These are phyloP conservation scores for Colletotrichum spaethianum DNA, from an alignment of 2,329 filamentous ascomycete genomes.

Conservation along the genomic window DNA sequence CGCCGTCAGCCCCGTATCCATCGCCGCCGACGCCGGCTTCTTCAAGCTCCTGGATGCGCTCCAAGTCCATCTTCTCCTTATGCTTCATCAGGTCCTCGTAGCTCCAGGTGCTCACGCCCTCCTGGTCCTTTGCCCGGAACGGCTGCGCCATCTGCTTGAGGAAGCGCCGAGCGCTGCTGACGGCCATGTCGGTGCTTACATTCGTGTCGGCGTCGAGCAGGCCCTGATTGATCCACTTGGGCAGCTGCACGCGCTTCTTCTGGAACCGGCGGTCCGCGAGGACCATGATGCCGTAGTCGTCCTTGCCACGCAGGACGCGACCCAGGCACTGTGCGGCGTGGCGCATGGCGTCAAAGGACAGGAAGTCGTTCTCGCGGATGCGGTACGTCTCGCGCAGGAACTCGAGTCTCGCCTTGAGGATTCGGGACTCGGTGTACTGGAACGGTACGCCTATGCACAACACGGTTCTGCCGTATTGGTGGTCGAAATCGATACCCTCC, in stretches of 20 bases:
- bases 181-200: slow-evolving; percentile 94
- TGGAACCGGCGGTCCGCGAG: slow-evolving; percentile 93
- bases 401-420: slow-evolving; percentile 94
- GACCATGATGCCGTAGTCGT: slow-evolving; percentile 99
- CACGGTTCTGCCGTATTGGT: slow-evolving; percentile 97
- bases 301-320: slow-evolving; percentile 94
- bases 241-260: slow-evolving; percentile 90
- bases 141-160: slow-evolving; percentile 93
- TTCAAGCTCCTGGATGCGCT: slow-evolving; percentile 75
- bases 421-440: slow-evolving; percentile 98
- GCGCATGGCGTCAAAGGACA: slow-evolving; percentile 99
- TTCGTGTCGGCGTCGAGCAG: slow-evolving; percentile 89
- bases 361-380: slow-evolving; percentile 96
- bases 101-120: slow-evolving; percentile 95
- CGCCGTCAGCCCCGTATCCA: slow-evolving; percentile 45
- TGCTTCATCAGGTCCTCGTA: slow-evolving; percentile 82
- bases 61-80: slow-evolving; percentile 81
- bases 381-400: slow-evolving; percentile 98
- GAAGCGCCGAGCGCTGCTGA: slow-evolving; percentile 90
- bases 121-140: slow-evolving; percentile 85
- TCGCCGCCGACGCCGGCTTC: slow-evolving; percentile 51
- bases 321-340: slow-evolving; percentile 97
- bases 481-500: slow-evolving; percentile 99
- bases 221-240: slow-evolving; percentile 96
- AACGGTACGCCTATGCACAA: slow-evolving; percentile 97